Evolutionary conservation across 2,329 filamentous ascomycete genomes (phyloP).

Genomic region (Aspergillus carbonarius): DNA sequence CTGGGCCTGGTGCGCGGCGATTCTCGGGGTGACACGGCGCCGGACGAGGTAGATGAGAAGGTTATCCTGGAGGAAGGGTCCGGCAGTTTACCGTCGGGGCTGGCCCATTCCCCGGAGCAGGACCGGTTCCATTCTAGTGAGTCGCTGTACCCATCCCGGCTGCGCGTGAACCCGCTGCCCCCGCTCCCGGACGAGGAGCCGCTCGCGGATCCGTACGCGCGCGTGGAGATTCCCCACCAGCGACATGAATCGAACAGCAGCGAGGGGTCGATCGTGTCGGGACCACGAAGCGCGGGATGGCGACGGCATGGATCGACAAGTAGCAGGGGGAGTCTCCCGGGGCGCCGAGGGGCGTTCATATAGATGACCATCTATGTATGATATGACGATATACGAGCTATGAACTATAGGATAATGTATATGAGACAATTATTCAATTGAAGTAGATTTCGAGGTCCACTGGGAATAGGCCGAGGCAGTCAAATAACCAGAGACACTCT

Average conservation of each 20-base stretch:
- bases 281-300: constrained; percentile 28
- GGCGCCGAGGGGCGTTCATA: constrained; percentile 8
- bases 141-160: constrained; percentile 19
- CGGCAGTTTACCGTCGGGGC: background rate
- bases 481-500: constrained; percentile 52
- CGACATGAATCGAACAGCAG: constrained; percentile 24
- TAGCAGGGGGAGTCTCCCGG: constrained; percentile 3
- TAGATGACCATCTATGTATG: constrained; percentile 10
- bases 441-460: background rate
- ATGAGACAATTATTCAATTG: background rate
- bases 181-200: constrained; percentile 32
- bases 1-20: constrained; percentile 81
- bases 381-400: constrained; percentile 11
- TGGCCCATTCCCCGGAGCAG: background rate
- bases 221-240: background rate
- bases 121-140: constrained; percentile 14
- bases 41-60: constrained; percentile 31
- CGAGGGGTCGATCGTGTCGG: constrained; percentile 24
- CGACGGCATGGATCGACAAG: constrained; percentile 19
- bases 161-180: constrained; percentile 33
- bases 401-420: constrained; percentile 2
- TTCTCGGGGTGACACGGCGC: constrained; percentile 62
- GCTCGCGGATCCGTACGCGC: constrained; percentile 9
- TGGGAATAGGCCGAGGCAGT: background rate
- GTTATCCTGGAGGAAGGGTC: constrained; percentile 11